Evolutionary conservation across 1,284 basidiomycete genomes (phyloP), one percentile per base, ranked within the genome.

Genomic region (Pseudozyma pruni): DNA sequence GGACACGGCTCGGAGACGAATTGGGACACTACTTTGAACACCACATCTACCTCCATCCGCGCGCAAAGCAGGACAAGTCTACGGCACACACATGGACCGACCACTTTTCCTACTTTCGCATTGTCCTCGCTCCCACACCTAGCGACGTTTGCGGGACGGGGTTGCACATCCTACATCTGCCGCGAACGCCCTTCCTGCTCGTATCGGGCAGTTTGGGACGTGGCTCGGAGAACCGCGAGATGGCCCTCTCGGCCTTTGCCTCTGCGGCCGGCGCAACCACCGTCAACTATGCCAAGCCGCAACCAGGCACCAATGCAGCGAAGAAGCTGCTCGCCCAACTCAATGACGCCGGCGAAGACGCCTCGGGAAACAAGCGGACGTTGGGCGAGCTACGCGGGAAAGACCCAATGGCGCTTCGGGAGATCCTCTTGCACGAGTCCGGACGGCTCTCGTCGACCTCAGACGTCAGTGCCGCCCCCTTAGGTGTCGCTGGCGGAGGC

Each of bases 21-120:
- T 45, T 76, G 0, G 45, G 50, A 4, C 68, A 75, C 44, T 75
- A 75, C 41, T 76, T 74, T 41, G 57, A 66, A 25, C 74, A 76
- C 46, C 57, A 74, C 33, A 52, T 72, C 55, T 69, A 72, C 53
- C 63, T 74, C 8, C 48, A 60, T 44, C 34, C 62, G 6, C 55
- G 55, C 9, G 33, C 33, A 0, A 31, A 45, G 10, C 25, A 53
- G 31, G 25, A 38, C n/a, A 42, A 38, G 22, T 19, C n/a, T 9
- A 33, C 41, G 2, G 16, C 29, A 3, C 48, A 27, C 5, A 17
- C 47, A 4, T 74, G 67, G 68, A 61, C 53, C n/a, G 50, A 56
- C 8, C 19, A 8, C 19, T 76, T 76, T 39, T 69, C 66, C 1
- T 69, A 74, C 45, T 67, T 75, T 25, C 68, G 72, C 27, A 45